Conservation (phyloP, 2,329 filamentous ascomycete genomes). For the Seiridium cupressi region DNA sequence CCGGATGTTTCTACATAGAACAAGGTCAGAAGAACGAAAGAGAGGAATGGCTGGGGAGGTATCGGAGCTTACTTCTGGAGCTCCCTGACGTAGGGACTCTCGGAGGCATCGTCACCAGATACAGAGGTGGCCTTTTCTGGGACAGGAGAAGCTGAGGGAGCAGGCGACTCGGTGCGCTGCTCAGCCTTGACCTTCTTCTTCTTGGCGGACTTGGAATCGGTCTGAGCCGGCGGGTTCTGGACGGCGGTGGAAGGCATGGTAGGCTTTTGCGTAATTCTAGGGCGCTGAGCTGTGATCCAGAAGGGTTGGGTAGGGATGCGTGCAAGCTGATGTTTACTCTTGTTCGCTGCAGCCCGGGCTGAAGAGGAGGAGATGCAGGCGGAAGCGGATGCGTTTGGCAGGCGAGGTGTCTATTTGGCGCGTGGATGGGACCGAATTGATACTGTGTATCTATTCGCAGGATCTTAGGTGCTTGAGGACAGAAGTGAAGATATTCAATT, state of each 20-base stretch:
- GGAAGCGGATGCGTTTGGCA: background rate
- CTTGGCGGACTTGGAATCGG: conserved; percentile 64
- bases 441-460: background rate
- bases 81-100: conserved; percentile 82
- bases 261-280: conserved; percentile 13
- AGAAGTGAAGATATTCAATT: background rate
- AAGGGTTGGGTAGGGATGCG: too few relatives aligned
- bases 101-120: conserved; percentile 53
- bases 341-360: background rate
- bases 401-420: background rate
- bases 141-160: conserved; percentile 46
- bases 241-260: conserved; percentile 63
- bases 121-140: conserved; percentile 48
- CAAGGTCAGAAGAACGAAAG: too few relatives aligned
- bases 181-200: conserved; percentile 64
- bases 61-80: conserved; percentile 72
- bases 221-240: conserved; percentile 60
- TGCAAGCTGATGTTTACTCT: background rate
- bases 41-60: conserved; percentile 6
- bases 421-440: background rate
- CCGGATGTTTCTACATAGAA: conserved; percentile 69
- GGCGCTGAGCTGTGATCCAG: background rate
- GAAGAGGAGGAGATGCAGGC: background rate
- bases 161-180: conserved; percentile 53
- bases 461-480: background rate